Percentiles rank a stretch among this genome's conserved stretches.
Conservation (phyloP, 257 asterid genomes). For the Petunia secreta region DNA sequence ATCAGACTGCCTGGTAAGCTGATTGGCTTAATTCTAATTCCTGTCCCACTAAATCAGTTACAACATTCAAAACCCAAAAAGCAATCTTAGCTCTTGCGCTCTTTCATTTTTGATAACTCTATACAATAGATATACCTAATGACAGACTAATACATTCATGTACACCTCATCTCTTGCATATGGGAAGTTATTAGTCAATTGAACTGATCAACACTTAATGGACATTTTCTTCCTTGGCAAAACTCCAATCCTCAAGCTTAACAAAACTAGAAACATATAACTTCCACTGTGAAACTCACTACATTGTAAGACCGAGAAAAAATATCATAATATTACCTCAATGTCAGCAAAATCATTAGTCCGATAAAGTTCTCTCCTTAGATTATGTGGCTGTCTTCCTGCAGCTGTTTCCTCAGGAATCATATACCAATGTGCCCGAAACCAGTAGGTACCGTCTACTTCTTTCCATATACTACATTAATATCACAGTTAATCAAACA, state of each 20-base stretch:
- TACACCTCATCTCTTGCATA: slow-evolving; percentile 13
- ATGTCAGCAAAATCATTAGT: slow-evolving; percentile 76
- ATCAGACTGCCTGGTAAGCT: not conserved
- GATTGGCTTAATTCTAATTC: slow-evolving; percentile 5
- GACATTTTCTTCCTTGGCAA: not conserved
- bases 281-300: not conserved
- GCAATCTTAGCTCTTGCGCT: not conserved
- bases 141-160: not conserved
- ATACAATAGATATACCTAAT: not conserved
- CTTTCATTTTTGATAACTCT: slow-evolving; percentile 9
- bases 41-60: not conserved
- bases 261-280: not conserved
- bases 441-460: slow-evolving; percentile 86
- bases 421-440: slow-evolving; percentile 73
- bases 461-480: slow-evolving; percentile 80
- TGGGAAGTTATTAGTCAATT: slow-evolving; percentile 10
- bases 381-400: slow-evolving; percentile 92
- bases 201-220: not conserved
- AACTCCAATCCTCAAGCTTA: not conserved
- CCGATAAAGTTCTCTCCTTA: slow-evolving; percentile 86
- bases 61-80: not conserved
- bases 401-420: slow-evolving; percentile 89
- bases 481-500: not conserved
- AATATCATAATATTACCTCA: slow-evolving; percentile 55
- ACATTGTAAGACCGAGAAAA: slow-evolving; percentile 25